These are phyloP conservation scores for Solanum bulbocastanum DNA, from an alignment of 257 asterid genomes.

Conservation along the genomic window DNA sequence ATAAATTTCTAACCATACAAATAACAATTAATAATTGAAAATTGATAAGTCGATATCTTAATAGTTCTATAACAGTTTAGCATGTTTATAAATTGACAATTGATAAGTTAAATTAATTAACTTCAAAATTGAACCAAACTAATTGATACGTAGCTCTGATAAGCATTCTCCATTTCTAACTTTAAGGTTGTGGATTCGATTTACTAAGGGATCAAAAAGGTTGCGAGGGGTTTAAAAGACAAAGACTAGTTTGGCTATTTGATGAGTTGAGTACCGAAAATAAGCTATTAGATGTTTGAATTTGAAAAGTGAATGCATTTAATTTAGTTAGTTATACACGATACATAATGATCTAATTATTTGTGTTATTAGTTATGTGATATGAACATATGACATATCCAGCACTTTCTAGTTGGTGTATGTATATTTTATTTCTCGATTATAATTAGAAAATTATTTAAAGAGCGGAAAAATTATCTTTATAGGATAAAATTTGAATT, in stretches of 20 bases:
- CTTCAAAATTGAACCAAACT: too few species aligned
- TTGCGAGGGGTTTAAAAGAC: too few species aligned
- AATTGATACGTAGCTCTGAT: not conserved
- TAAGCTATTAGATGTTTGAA: not conserved
- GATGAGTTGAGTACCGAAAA: not conserved
- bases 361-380: too few species aligned
- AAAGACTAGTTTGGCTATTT: not conserved
- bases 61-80: not conserved
- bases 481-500: too few species aligned
- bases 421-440: too few species aligned
- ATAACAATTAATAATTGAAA: too few species aligned
- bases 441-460: too few species aligned
- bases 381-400: not conserved
- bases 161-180: not conserved
- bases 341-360: too few species aligned
- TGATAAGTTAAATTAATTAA: not conserved
- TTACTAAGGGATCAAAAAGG: too few species aligned
- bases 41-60: too few species aligned
- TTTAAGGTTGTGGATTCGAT: not conserved
- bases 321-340: not conserved
- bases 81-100: not conserved
- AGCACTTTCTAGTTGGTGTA: not conserved
- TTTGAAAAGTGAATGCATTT: not conserved
- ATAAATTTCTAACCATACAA: too few species aligned
- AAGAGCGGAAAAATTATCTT: not conserved